Evolutionary conservation across 495 filamentous ascomycete genomes (phyloP).

Genomic region (Hyphodiscus hymeniophilus): DNA sequence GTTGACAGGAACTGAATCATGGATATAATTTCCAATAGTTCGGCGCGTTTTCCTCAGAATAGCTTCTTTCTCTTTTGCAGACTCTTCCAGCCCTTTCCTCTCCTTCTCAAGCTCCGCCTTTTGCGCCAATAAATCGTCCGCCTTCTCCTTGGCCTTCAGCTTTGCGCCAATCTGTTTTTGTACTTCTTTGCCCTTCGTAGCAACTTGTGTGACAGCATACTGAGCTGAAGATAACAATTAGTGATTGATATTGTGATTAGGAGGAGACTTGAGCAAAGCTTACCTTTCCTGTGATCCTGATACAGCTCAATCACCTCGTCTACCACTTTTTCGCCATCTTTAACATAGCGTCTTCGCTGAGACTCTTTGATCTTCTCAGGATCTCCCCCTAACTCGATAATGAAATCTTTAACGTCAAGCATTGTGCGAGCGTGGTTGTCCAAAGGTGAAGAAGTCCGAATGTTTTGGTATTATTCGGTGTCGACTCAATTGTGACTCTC

Average conservation of each 20-base stretch:
- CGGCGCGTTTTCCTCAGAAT: constrained; percentile 69
- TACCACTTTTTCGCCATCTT: constrained; percentile 70
- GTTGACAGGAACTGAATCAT: constrained; percentile 83
- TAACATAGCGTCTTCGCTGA: constrained; percentile 69
- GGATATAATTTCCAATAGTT: constrained; percentile 87
- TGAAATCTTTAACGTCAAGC: constrained; percentile 72
- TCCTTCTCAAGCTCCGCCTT: constrained; percentile 70
- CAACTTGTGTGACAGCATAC: constrained; percentile 73
- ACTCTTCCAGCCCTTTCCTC: constrained; percentile 69
- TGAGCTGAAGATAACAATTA: constrained; percentile 41
- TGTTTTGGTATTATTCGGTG: background rate
- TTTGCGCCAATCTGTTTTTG: constrained; percentile 86
- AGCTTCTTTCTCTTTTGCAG: constrained; percentile 63
- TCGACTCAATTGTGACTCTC: background rate
- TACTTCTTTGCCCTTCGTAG: constrained; percentile 73
- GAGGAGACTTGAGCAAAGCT: constrained; percentile 16
- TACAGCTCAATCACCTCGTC: constrained; percentile 86
- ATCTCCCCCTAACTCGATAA: constrained; percentile 81
- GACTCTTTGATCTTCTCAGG: constrained; percentile 83
- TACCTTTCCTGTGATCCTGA: constrained; percentile 78
- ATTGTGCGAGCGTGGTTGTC: constrained; percentile 9
- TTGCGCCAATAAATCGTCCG: constrained; percentile 60
- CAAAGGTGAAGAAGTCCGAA: too few relatives aligned
- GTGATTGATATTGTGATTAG: background rate
- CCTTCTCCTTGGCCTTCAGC: constrained; percentile 93